Conservation (phyloP, 352 stramenopile species). For the Phytopythium ostracodes region DNA sequence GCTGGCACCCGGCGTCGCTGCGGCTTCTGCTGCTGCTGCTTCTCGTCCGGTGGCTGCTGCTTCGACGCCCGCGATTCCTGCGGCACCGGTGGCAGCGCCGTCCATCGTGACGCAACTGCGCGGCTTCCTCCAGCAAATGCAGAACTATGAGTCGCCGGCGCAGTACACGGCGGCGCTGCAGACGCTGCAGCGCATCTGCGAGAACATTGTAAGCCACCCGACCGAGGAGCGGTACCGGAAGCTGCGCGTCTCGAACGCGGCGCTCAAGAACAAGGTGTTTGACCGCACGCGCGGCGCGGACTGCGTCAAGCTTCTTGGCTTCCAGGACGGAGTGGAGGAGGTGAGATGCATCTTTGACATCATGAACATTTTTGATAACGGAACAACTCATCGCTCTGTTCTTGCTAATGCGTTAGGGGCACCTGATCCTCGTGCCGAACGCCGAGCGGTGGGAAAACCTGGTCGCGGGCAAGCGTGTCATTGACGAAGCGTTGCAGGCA, state of each 20-base stretch:
- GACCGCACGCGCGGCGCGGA: conserved; percentile 51
- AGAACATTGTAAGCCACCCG: conserved; percentile 72
- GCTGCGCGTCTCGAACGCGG: conserved; percentile 62
- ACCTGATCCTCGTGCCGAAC: conserved; percentile 65
- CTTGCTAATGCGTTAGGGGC: conserved; percentile 25
- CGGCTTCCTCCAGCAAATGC: conserved; percentile 58
- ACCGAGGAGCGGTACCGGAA: conserved; percentile 79
- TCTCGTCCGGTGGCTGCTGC: conserved; percentile 7
- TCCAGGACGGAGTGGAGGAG: conserved; percentile 63
- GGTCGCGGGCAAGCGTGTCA: conserved; percentile 53
- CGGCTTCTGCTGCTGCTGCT: conserved; percentile 17
- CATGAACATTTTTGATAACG: too few relatives aligned
- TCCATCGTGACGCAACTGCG: conserved; percentile 28
- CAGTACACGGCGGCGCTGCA: conserved; percentile 45
- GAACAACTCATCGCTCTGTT: background rate
- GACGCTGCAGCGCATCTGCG: conserved; percentile 79
- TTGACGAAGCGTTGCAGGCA: conserved; percentile 37
- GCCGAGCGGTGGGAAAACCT: conserved; percentile 76
- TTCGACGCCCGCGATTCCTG: conserved; percentile 7
- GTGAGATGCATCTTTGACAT: conserved; percentile 17
- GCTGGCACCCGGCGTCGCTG: conserved; percentile 28
- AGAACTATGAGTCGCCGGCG: conserved; percentile 22
- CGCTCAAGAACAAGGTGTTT: conserved; percentile 59
- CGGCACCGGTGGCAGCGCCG: conserved; percentile 8
- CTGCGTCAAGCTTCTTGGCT: conserved; percentile 62